phyloP scores from a whole-genome alignment of 495 filamentous ascomycete species.

The Neurospora sp. region DNA sequence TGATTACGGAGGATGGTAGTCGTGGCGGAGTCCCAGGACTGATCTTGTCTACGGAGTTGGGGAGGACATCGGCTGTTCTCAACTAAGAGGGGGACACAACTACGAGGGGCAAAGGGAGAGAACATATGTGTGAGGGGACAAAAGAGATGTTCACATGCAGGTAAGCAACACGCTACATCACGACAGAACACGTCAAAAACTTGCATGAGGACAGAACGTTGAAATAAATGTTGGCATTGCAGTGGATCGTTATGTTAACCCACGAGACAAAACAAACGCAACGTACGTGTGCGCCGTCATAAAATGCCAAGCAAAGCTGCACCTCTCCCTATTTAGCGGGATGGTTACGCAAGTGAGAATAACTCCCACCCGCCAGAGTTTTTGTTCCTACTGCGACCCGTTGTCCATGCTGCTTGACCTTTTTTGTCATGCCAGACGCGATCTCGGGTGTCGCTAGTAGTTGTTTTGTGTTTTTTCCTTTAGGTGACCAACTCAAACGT shows the following conservation, averaged over 20 bases:
- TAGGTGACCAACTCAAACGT: background rate
- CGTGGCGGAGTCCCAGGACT: constrained; percentile 48
- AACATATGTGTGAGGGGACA: background rate
- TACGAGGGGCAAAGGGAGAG: background rate
- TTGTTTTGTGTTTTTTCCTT: background rate
- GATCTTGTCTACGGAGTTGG: constrained; percentile 42
- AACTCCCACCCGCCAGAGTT: background rate
- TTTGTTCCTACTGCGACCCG: background rate
- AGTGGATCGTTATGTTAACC: background rate
- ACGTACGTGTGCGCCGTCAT: background rate
- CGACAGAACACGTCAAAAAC: background rate
- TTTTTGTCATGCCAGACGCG: background rate
- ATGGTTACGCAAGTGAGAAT: background rate
- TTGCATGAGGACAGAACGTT: background rate
- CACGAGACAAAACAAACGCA: background rate
- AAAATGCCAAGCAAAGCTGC: background rate
- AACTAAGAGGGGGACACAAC: background rate
- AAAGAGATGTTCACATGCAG: background rate
- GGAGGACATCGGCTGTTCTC: constrained; percentile 13
- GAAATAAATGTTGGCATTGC: background rate
- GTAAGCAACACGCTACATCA: background rate
- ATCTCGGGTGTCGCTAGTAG: background rate
- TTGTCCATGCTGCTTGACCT: background rate
- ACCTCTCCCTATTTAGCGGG: background rate
- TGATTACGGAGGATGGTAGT: constrained; percentile 55